These are phyloP conservation scores for Halenospora varia DNA, from an alignment of 495 filamentous ascomycete species.

Conservation along the genomic window DNA sequence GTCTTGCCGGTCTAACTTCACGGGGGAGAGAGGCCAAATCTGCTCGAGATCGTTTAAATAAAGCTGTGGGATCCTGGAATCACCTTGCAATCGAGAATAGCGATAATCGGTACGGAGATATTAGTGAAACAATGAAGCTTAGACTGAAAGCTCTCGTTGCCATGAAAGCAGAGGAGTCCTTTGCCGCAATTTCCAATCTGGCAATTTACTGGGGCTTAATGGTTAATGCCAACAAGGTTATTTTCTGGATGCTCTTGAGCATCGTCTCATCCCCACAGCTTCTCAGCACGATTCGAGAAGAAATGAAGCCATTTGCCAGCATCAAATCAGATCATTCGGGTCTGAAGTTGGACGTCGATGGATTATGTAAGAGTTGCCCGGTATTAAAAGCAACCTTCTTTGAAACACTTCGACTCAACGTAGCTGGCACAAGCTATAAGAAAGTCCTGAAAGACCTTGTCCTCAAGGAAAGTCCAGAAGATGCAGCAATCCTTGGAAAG, in stretches of 20 bases:
- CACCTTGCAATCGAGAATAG: not conserved
- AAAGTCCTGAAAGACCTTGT: too few species aligned
- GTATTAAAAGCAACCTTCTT: slow-evolving; percentile 7
- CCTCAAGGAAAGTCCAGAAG: too few species aligned
- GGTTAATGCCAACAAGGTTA: slow-evolving; percentile 2
- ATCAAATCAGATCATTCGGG: not conserved
- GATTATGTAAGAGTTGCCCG: not conserved
- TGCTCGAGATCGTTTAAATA: not conserved
- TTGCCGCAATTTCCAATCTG: not conserved
- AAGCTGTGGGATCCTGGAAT: not conserved
- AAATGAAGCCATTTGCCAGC: not conserved
- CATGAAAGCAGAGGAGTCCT: not conserved
- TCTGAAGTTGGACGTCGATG: slow-evolving; percentile 1
- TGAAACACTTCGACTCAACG: slow-evolving; percentile 2
- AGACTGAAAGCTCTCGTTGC: not conserved
- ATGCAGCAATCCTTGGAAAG: too few species aligned
- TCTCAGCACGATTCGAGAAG: not conserved
- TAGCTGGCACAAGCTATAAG: not conserved
- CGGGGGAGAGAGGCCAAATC: not conserved
- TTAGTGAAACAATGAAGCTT: slow-evolving; percentile 4
- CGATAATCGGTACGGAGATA: not conserved
- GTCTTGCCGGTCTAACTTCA: not conserved
- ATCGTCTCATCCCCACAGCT: slow-evolving; percentile 1
- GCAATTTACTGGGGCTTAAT: slow-evolving; percentile 2
- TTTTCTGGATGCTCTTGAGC: slow-evolving; percentile 8